Percentiles rank a stretch among this genome's conserved stretches.
These are phyloP conservation scores for Bisporella sp. DNA, from an alignment of 2,329 filamentous ascomycete species.

Conservation along the genomic window DNA sequence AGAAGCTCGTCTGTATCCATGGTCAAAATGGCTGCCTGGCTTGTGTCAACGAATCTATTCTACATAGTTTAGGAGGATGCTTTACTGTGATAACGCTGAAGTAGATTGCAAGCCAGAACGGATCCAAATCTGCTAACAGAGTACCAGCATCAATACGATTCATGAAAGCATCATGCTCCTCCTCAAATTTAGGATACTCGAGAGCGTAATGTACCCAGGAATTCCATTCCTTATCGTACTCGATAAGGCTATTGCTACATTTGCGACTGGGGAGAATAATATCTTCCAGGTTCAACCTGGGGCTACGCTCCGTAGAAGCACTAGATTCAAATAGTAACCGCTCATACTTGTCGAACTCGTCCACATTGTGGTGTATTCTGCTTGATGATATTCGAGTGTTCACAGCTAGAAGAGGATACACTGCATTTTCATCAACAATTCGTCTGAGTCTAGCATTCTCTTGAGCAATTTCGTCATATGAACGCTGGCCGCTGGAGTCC, in stretches of 20 bases:
- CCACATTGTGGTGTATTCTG: neutral
- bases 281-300: neutral
- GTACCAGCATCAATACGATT: neutral
- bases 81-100: constrained; percentile 12
- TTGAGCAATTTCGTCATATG: too few species aligned
- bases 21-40: neutral
- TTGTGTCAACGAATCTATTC: too few species aligned
- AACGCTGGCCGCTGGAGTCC: too few species aligned
- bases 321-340: neutral
- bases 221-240: constrained; percentile 9
- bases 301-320: neutral
- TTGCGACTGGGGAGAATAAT: neutral
- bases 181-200: constrained; percentile 12
- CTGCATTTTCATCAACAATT: too few species aligned
- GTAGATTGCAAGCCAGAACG: constrained; percentile 13
- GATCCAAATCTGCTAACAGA: neutral
- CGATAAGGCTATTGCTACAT: neutral
- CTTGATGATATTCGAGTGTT: too few species aligned
- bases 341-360: neutral
- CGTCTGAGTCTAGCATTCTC: too few species aligned
- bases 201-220: constrained; percentile 18
- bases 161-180: constrained; percentile 7
- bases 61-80: neutral
- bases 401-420: too few species aligned
- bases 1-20: neutral